Evolutionary conservation across 208 protist genomes (phyloP), one percentile per base, ranked within the genome.

Genomic region (Crithidia brevicula): DNA sequence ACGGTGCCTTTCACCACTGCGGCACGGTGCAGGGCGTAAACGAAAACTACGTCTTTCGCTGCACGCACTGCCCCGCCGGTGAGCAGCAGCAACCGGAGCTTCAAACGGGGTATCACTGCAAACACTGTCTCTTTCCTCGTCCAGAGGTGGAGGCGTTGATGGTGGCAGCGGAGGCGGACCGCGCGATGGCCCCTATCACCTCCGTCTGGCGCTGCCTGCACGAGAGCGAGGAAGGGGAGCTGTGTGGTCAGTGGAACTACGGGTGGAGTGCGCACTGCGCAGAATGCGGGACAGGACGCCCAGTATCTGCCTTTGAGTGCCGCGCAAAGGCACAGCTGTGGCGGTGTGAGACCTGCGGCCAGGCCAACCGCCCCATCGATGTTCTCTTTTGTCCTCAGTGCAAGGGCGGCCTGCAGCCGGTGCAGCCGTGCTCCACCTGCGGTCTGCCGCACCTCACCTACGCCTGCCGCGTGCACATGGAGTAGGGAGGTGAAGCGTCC

Each of bases 161-260:
- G 28, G 46, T 3, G 9, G 40, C 51, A 7, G 38, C 27, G 38
- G 60, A 46, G 63, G 63, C 33, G 50, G 47, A 4, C 13, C 9
- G 50, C 16, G 10, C 23, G 25, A 25, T 9, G 59, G 49, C 4
- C 10, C 49, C 54, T 4, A 18, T 69, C n/a, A 77, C 71, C 31
- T 81, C 72, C 42, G 78, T 93, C 1, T 95, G 89, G 87, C 72
- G 79, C 16, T 95, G 89, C 74, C 47, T 87, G 52, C 70, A 73
- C n/a, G 89, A 95, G 57, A 18, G n/a, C 4, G 73, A 58, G 20
- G 59, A 42, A 9, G 50, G 52, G 31, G 40, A 49, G 10, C 10
- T 66, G 34, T 95, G 89, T 67, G 84, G 85, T 1, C 46, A 57
- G 16, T 95, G 89, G 87, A 95, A 95, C 72, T 92, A 95, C 66